These are phyloP conservation scores for Penicillium robsamsonii DNA, from an alignment of 495 filamentous ascomycete species.

Conservation along the genomic window DNA sequence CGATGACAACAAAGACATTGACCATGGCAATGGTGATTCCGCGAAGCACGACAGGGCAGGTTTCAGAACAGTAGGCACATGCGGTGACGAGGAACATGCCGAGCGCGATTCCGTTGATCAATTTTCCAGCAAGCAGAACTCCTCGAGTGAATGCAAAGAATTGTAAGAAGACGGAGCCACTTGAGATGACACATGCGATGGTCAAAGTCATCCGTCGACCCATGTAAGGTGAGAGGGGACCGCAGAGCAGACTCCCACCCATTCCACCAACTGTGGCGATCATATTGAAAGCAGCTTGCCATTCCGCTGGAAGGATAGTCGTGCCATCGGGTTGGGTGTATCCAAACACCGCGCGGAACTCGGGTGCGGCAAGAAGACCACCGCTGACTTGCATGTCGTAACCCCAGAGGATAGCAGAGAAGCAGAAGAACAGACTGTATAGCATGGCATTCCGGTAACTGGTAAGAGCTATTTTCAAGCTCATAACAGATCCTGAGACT, in stretches of 20 bases:
- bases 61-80: slow-evolving; percentile 35
- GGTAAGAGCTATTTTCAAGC: slow-evolving; percentile 1
- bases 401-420: slow-evolving; percentile 25
- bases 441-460: slow-evolving; percentile 4
- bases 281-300: slow-evolving; percentile 38
- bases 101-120: slow-evolving; percentile 32
- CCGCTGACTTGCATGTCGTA: slow-evolving; percentile 45
- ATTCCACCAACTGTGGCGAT: slow-evolving; percentile 30
- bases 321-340: slow-evolving; percentile 28
- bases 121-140: slow-evolving; percentile 33
- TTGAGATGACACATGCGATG: slow-evolving; percentile 21
- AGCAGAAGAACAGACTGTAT: slow-evolving; percentile 13
- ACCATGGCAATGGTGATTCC: slow-evolving; percentile 37
- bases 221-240: slow-evolving; percentile 26
- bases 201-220: slow-evolving; percentile 26
- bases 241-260: slow-evolving; percentile 34
- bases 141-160: slow-evolving; percentile 23
- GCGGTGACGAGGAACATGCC: slow-evolving; percentile 37
- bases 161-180: slow-evolving; percentile 33
- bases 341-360: slow-evolving; percentile 37
- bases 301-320: slow-evolving; percentile 32
- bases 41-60: slow-evolving; percentile 36
- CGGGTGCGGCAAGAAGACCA: slow-evolving; percentile 33
- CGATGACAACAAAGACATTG: slow-evolving; percentile 38
- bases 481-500: slow-evolving; percentile 3